Percentiles rank a stretch among this genome's conserved stretches.
Conservation (phyloP, 2,329 filamentous ascomycete genomes). For the Nakataea oryzae region DNA sequence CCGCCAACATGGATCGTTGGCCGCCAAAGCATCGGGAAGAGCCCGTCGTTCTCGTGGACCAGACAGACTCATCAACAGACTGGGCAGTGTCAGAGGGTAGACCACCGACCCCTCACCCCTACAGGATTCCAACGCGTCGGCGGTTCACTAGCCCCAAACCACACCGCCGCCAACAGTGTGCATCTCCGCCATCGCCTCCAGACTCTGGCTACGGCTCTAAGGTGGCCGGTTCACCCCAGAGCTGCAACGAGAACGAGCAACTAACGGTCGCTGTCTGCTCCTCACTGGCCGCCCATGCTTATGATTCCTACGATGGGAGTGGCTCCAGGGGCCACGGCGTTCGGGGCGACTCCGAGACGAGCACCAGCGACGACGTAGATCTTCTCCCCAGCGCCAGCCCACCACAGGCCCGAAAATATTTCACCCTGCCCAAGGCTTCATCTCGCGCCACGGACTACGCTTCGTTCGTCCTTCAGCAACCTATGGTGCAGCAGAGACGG, state of each 20-base stretch:
- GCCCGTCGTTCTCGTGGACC: too few species aligned
- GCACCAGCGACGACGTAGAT: background rate
- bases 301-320: constrained; percentile 8
- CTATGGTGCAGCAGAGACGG: constrained; percentile 1
- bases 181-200: background rate
- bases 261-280: background rate
- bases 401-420: background rate
- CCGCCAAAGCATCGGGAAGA: background rate
- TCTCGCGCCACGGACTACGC: background rate
- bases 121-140: background rate
- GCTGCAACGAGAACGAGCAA: background rate
- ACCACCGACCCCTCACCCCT: background rate
- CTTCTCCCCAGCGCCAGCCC: background rate
- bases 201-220: constrained; percentile 12
- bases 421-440: constrained; percentile 2
- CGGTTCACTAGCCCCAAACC: background rate
- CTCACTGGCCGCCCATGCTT: background rate
- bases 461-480: background rate
- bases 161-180: background rate
- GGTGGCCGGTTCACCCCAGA: background rate
- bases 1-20: background rate
- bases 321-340: background rate
- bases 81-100: background rate
- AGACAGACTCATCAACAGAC: too few species aligned
- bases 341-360: background rate